A percentile compares a stretch with the other conserved stretches of the same genome.
These are phyloP conservation scores for Fraxinus quadrangulata DNA, from an alignment of 257 asterid species.

Conservation along the genomic window DNA sequence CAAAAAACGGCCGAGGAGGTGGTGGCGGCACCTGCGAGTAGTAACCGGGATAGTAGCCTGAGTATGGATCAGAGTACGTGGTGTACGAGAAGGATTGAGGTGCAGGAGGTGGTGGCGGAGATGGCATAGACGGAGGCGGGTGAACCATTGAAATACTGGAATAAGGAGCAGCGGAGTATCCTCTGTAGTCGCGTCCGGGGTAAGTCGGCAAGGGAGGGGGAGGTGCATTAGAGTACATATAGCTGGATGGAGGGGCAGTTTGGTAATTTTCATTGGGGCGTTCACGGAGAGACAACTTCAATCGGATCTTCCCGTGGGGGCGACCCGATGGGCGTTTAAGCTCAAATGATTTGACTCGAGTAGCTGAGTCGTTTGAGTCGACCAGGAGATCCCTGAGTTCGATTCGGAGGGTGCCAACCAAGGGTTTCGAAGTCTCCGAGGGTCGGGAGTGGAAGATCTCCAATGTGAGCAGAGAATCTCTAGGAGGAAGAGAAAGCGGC, in stretches of 20 bases:
- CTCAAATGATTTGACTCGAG: slow-evolving; percentile 41
- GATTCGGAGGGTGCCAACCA: slow-evolving; percentile 67
- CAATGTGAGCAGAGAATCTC: slow-evolving; percentile 55
- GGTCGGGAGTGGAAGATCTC: slow-evolving; percentile 88
- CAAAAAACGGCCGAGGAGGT: slow-evolving; percentile 53
- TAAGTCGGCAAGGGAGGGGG: slow-evolving; percentile 39
- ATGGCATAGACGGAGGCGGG: slow-evolving; percentile 40
- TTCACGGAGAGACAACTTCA: slow-evolving; percentile 55
- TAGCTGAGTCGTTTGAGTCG: slow-evolving; percentile 34
- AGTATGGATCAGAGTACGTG: slow-evolving; percentile 51
- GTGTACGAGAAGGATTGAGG: slow-evolving; percentile 40
- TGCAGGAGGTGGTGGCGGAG: slow-evolving; percentile 35
- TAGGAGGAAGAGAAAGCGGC: slow-evolving; percentile 50
- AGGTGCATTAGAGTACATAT: slow-evolving; percentile 56
- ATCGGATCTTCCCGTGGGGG: slow-evolving; percentile 83
- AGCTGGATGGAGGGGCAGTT: slow-evolving; percentile 64
- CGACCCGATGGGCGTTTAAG: slow-evolving; percentile 86
- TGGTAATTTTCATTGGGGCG: slow-evolving; percentile 60
- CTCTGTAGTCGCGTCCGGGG: slow-evolving; percentile 40
- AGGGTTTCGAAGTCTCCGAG: slow-evolving; percentile 81
- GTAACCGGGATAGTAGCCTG: slow-evolving; percentile 59
- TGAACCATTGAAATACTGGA: slow-evolving; percentile 43
- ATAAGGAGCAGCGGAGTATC: slow-evolving; percentile 45
- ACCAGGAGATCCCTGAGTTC: slow-evolving; percentile 52
- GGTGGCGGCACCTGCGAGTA: slow-evolving; percentile 47